phyloP scores from a whole-genome alignment of 2,329 filamentous ascomycete genomes.

The Epichloe typhina region DNA sequence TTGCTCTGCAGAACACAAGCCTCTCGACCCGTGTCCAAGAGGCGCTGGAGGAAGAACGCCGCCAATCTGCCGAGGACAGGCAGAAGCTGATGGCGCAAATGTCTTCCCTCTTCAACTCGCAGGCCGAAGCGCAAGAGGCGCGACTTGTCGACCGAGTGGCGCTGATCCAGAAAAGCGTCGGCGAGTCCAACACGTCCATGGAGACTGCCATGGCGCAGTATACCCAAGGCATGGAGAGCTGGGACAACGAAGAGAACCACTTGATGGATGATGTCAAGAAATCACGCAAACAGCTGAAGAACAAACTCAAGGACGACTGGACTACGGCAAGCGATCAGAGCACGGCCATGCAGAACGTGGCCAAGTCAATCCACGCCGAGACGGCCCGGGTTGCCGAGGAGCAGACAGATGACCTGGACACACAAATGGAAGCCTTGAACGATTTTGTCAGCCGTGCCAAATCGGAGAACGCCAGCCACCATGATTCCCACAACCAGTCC shows the following conservation, averaged over 20 bases:
- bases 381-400: conserved; percentile 81
- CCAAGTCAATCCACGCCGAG: conserved; percentile 78
- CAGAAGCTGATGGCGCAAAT: conserved; percentile 66
- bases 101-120: conserved; percentile 58
- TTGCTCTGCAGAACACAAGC: conserved; percentile 53
- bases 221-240: conserved; percentile 57
- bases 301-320: conserved; percentile 78
- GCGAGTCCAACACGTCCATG: conserved; percentile 48
- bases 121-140: conserved; percentile 58
- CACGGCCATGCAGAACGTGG: conserved; percentile 68
- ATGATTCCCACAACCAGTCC: conserved; percentile 53
- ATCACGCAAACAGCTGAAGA: conserved; percentile 67
- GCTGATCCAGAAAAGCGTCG: conserved; percentile 49
- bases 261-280: conserved; percentile 58
- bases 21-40: conserved; percentile 55
- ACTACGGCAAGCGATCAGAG: conserved; percentile 66
- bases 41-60: conserved; percentile 63
- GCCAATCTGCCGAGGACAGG: conserved; percentile 59
- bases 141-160: conserved; percentile 53
- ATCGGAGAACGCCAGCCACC: conserved; percentile 66
- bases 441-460: conserved; percentile 78
- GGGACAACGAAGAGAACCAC: conserved; percentile 55
- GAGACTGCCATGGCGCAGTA: conserved; percentile 54
- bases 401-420: conserved; percentile 74
- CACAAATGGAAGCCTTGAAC: conserved; percentile 82